Base-by-base conservation (phyloP, 768 basidiomycete species). In the Fomitopsis pulvina region DNA sequence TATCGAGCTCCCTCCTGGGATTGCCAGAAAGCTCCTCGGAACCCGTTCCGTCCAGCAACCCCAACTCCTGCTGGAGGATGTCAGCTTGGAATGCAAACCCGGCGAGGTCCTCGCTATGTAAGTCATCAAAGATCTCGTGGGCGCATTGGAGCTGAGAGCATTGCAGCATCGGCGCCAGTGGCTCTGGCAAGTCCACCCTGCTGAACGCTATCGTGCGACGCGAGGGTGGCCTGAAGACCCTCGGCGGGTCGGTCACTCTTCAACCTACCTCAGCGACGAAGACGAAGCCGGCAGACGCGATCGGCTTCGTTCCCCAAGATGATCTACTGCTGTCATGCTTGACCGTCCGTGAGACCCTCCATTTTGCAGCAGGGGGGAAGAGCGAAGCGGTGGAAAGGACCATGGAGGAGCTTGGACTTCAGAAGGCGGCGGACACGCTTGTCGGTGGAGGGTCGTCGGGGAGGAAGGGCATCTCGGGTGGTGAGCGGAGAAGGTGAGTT, bases 401-500 rank as follows among this genome's bases (percentile, higher is more conserved):
- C 29, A 24, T 54, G 4, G 48, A 50, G 12, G 41, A 68, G 73
- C 66, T 77, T 2, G 73, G 75, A 0, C 57, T 77, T 16, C 53
- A 60, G 4, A 73, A 73, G 25, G 70, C 65, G 0, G 71, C 70
- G 5, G 68, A 75, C 27, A 72, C 70, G 3, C 57, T 72, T 7
- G 70, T 77, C 2, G 75, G 75, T 7, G 74, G 72, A 16, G 68
- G 29, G 14, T 30, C 29, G 29, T 30, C 66, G 24, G 56, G 68
- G 22, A 74, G 73, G 44, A 30, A 30, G 14, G 76, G 76, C n/a
- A 74, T 76, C 51, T 72, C 70, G 5, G 76, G 76, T 4, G 76
- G 76, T 2, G 74, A 78, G 56, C 49, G 50, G 24, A 44, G 56
- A 30, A 30, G 29, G 29, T 30, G 29, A 30, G 29, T 14, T 30